phyloP scores from a whole-genome alignment of 495 filamentous ascomycete genomes.

The Penicillium herquei region DNA sequence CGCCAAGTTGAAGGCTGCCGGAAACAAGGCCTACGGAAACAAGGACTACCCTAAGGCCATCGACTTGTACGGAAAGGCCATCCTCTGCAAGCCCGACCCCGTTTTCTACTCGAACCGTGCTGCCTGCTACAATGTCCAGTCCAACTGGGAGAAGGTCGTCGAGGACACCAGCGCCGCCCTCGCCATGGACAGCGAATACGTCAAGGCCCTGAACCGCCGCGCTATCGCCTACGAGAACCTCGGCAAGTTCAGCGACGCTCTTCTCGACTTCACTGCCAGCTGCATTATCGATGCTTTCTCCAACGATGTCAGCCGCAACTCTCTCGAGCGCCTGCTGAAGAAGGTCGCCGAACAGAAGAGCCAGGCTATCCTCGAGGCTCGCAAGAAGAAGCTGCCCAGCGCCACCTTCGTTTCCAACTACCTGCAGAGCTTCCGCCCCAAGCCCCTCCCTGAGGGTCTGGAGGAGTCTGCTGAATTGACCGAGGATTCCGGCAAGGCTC shows the following conservation, averaged over 20 bases:
- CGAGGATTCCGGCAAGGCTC: conserved; percentile 78
- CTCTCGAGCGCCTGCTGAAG: conserved; percentile 91
- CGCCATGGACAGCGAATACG: conserved; percentile 87
- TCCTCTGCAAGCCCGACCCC: conserved; percentile 94
- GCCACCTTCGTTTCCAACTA: conserved; percentile 98
- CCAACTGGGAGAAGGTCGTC: conserved; percentile 91
- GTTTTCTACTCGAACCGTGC: conserved; percentile 99
- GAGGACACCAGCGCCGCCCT: conserved; percentile 96
- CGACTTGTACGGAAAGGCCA: conserved; percentile 89
- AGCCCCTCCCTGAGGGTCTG: conserved; percentile 74
- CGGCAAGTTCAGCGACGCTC: conserved; percentile 84
- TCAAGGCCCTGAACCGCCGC: conserved; percentile 94
- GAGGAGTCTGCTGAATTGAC: conserved; percentile 73
- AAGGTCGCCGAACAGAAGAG: conserved; percentile 94
- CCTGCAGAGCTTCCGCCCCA: conserved; percentile 91
- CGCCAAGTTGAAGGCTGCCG: conserved; percentile 85
- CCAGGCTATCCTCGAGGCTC: conserved; percentile 74
- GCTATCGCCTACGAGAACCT: conserved; percentile 96
- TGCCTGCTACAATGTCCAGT: conserved; percentile 91
- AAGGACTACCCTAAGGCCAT: conserved; percentile 93
- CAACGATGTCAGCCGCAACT: conserved; percentile 81
- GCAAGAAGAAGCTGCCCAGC: conserved; percentile 83
- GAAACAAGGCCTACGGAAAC: conserved; percentile 91
- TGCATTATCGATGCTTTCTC: conserved; percentile 98
- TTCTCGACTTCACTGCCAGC: conserved; percentile 96